Evolutionary conservation across 2,329 filamentous ascomycete genomes (phyloP).

Genomic region (Didymella arachidicola): DNA sequence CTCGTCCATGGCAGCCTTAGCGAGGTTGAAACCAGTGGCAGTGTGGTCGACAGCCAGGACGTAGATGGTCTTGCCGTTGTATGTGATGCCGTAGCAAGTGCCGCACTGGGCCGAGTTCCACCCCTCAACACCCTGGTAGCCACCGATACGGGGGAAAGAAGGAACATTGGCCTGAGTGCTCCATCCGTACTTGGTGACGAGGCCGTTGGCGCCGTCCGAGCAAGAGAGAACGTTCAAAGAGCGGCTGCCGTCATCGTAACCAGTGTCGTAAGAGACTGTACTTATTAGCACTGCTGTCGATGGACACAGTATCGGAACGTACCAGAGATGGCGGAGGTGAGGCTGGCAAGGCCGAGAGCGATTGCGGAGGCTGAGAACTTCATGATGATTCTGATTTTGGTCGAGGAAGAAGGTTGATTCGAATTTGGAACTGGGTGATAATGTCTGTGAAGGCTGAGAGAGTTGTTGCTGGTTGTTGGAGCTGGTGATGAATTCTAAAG

Average conservation of each 20-base stretch:
- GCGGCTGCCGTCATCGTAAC: constrained; percentile 69
- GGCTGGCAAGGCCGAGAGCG: constrained; percentile 39
- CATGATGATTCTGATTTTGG: constrained; percentile 35
- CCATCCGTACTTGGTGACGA: constrained; percentile 69
- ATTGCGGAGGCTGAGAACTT: constrained; percentile 43
- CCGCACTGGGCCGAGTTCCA: constrained; percentile 60
- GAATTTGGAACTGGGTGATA: not conserved
- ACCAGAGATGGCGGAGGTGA: constrained; percentile 48
- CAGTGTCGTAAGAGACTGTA: constrained; percentile 73
- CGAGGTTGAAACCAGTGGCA: constrained; percentile 59
- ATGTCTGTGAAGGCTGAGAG: constrained; percentile 3
- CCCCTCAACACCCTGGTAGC: constrained; percentile 56
- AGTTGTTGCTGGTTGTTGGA: constrained; percentile 22
- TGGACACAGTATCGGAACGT: not conserved
- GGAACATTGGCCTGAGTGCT: constrained; percentile 56
- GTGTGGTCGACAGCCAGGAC: constrained; percentile 59
- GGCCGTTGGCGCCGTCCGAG: constrained; percentile 72
- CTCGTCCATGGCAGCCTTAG: constrained; percentile 57
- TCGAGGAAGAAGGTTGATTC: not conserved
- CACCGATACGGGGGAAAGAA: constrained; percentile 59
- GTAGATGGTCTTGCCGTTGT: constrained; percentile 57
- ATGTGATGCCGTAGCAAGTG: constrained; percentile 61
- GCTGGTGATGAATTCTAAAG: constrained; percentile 28
- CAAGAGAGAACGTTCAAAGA: constrained; percentile 68
- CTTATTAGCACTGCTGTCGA: constrained; percentile 7